Conservation (phyloP, 108 stramenopile species). For the Parietichytrium sp. region DNA sequence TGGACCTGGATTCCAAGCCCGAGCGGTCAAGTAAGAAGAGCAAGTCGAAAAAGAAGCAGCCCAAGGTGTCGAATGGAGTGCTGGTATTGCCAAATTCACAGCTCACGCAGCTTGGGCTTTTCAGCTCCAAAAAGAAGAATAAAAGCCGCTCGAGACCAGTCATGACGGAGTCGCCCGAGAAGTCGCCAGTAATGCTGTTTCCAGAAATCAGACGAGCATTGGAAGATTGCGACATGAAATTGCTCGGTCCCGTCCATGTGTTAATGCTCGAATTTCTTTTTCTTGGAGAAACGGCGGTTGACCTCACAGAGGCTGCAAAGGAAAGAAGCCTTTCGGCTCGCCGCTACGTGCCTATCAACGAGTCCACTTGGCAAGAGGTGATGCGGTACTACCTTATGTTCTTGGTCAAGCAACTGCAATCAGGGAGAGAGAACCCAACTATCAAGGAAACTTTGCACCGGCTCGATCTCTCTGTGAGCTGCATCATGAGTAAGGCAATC, state of each 20-base stretch:
- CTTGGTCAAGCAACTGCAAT: not conserved
- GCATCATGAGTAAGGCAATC: not conserved
- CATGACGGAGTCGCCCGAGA: too few species aligned
- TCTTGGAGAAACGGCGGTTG: not conserved
- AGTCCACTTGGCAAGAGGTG: constrained; percentile 18
- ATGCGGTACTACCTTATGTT: constrained; percentile 17
- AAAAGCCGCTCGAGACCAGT: too few species aligned
- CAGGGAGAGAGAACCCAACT: not conserved
- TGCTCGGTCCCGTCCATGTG: constrained; percentile 23
- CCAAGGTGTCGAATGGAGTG: not conserved
- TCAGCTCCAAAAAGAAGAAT: too few species aligned
- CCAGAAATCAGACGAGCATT: constrained; percentile 1
- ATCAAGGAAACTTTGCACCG: constrained; percentile 12
- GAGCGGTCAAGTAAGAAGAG: not conserved
- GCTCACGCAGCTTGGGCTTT: too few species aligned
- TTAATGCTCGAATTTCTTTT: not conserved
- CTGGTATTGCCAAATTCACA: too few species aligned
- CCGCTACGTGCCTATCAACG: not conserved
- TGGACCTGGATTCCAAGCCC: too few species aligned
- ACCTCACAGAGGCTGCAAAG: not conserved
- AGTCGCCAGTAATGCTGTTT: constrained; percentile 4
- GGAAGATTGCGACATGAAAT: not conserved
- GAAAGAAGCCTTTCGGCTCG: constrained; percentile 14
- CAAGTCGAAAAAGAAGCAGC: not conserved
- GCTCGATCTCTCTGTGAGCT: constrained; percentile 3